These are phyloP conservation scores for Penicillium paneum DNA, from an alignment of 2,329 filamentous ascomycete genomes.

Conservation along the genomic window DNA sequence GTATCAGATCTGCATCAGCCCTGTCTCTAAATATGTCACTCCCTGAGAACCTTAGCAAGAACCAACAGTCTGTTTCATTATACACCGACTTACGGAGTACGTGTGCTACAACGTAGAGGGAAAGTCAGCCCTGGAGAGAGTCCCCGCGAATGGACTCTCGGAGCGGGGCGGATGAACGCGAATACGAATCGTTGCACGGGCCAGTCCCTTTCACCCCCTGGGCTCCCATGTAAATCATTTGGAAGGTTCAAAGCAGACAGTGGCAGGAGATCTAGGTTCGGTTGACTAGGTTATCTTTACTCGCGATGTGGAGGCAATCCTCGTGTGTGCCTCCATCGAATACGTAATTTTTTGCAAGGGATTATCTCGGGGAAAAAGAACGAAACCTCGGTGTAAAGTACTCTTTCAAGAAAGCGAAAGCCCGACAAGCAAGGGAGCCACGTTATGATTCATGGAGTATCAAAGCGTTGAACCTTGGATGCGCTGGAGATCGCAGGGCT, in stretches of 20 bases:
- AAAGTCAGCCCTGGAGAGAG: constrained; percentile 4
- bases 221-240: background rate
- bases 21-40: background rate
- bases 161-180: constrained; percentile 22
- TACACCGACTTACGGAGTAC: constrained; percentile 11
- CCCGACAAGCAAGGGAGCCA: background rate
- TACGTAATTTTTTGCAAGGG: background rate
- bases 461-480: background rate
- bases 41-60: background rate
- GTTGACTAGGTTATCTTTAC: background rate
- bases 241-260: background rate
- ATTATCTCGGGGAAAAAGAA: background rate
- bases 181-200: constrained; percentile 24
- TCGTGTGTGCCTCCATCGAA: background rate
- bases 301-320: background rate
- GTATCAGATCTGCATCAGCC: too few relatives aligned
- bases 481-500: constrained; percentile 6
- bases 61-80: background rate
- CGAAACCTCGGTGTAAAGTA: constrained; percentile 3
- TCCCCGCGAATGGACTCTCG: constrained; percentile 10
- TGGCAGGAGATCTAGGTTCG: background rate
- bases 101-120: background rate
- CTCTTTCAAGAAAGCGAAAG: constrained; percentile 3
- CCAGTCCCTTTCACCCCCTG: constrained; percentile 2
- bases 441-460: background rate